Evolutionary conservation across 2,329 filamentous ascomycete genomes (phyloP), one percentile per base, ranked within the genome.

Genomic region (Fusarium torulosum): DNA sequence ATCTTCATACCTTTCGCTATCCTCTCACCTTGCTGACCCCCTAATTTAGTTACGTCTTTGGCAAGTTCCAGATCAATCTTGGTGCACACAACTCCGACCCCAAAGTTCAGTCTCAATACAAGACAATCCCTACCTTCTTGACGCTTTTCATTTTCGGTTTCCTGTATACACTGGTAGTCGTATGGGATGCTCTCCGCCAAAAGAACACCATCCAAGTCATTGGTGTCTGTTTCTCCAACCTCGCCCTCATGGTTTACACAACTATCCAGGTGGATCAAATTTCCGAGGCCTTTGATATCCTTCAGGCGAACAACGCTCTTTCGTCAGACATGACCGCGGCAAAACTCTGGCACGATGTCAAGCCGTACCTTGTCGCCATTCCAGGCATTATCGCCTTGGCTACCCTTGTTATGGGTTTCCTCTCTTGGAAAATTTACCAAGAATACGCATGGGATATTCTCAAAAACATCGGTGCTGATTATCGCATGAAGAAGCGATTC

Each of bases 161-260:
- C 81, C 79, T 99, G 59, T 99, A 98, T 81, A 90, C 97, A 76
- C 82, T 98, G 31, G 82, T 96, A 27, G 84, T 99, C 53, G 92
- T 96, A 14, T 98, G 94, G 86, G 96, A 99, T 82, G 96, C 95
- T 17, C 84, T 99, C 59, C 90, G 94, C 66, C 85, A 95, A 76
- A 97, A 97, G 80, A 99, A 99, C 81, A 99, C 96, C 13, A 99
- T 99, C 84, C 96, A 99, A 79, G 86, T 98, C 77, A 98, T 99
- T 72, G 96, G 96, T 43, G 86, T 99, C 29, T 97, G 95, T 80
- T 82, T 96, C 59, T 96, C 96, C 81, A 98, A 99, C 79, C 80
- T 96, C 31, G 95, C 93, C 40, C 88, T 99, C 71, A 86, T 98
- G 75, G 89, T 98, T 66, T 99, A 99, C 77, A 94, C 95, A 5